Base-by-base conservation (phyloP, 192 early-diverging fungal genomes). In the Spizellomyces punctatus region DNA sequence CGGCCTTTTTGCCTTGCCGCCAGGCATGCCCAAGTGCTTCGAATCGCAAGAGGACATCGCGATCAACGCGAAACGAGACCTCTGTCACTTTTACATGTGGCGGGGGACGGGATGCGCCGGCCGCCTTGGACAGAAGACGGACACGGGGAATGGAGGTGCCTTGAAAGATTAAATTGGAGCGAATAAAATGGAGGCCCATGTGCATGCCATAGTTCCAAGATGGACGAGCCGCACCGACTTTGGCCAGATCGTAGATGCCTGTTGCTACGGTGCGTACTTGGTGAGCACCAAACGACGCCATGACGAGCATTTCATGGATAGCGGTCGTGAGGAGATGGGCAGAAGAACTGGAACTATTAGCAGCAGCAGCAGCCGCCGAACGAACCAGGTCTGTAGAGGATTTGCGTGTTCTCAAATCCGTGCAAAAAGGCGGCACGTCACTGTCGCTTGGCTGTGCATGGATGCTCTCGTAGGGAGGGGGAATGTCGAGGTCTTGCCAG, bases 161-260 rank as follows among this genome's bases (percentile, higher is more conserved):
- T 8, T 64, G 43, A 62, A 63, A 79, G 5, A 36, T 8, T 4
- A 79, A 45, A 46, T 75, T 71, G 36, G 48, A 58, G 6, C 74
- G 68, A n/a, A 79, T 48, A 14, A 64, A 58, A 60, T 79, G 74
- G 9, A 76, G 59, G 17, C 45, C 71, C 12, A 79, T 56, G 14
- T 76, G 78, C 14, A 65, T 6, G 19, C 9, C 17, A n/a, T 45
- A 36, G 45, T 69, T 54, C 74, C 74, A 76, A 10, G 49, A 36
- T 5, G 74, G 68, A 6, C 62, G 43, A 19, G 27, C 50, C 1
- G 46, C 41, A 21, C 61, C 46, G 59, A 10, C 41, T 2, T 17
- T 52, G 6, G 57, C 10, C 27, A 75, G 12, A 45, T n/a, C 45
- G 9, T 21, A 43, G 46, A 76, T 17, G 41, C 67, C 68, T n/a